Evolutionary conservation across 306 rosid species (phyloP).

Genomic region (Morella rubra): DNA sequence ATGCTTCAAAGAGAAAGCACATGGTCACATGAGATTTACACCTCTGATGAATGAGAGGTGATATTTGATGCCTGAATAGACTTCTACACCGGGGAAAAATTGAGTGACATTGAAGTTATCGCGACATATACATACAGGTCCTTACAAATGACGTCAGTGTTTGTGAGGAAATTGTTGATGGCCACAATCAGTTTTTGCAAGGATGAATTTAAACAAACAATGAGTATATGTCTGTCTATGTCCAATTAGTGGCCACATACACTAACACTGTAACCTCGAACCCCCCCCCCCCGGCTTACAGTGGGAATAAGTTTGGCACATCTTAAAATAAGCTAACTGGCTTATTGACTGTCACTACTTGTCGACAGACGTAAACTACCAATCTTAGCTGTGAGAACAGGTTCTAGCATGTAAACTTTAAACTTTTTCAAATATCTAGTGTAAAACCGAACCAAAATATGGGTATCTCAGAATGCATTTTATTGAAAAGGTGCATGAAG

Average conservation of each 20-base stretch:
- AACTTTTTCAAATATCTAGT: not conserved
- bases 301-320: not conserved
- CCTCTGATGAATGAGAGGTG: not conserved
- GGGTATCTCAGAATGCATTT: not conserved
- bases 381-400: not conserved
- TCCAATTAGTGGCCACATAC: not conserved
- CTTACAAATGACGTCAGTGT: not conserved
- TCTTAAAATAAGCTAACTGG: not conserved
- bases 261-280: not conserved
- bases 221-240: no score
- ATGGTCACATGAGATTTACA: not conserved
- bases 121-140: no score
- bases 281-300: not conserved
- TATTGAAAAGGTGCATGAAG: not conserved
- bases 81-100: not conserved
- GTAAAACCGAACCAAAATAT: not conserved
- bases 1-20: not conserved
- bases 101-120: no score
- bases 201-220: not conserved
- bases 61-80: not conserved
- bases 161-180: not conserved
- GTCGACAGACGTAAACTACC: not conserved
- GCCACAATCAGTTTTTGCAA: not conserved
- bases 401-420: not conserved
- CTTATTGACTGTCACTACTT: not conserved